Evolutionary conservation across 345 rosid species (phyloP), one percentile per base, ranked within the genome.

Genomic region (Erodium maritimum): DNA sequence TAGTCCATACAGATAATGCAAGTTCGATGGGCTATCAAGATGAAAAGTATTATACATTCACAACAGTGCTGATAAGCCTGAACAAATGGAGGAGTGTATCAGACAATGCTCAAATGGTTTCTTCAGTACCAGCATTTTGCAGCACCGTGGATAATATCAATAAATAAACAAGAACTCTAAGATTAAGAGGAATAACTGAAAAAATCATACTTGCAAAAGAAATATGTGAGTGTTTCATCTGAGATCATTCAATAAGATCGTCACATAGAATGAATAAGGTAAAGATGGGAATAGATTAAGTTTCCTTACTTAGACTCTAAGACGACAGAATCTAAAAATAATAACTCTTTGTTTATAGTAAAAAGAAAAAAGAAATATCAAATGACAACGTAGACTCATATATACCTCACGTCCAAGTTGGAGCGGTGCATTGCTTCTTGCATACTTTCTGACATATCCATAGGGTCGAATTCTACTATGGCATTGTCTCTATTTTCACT

Each of bases 361-460:
- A 20, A 20, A 24, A 52, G 18, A 11, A 19, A 50, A 56, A 19
- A 62, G 21, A 50, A 46, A 57, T n/a, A 62, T 23, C 52, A 69
- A 57, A 51, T 52, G 57, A 56, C 51, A 61, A 61, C 37, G 72
- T 72, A 62, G 61, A 72, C 67, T 63, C 67, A 63, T 25, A 57
- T 67, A 73, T 71, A 93, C 99, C 95, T 93, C 78, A 86, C 73
- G 73, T 93, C 99, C 82, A 93, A 71, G 73, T 79, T 89, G 21
- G 99, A 93, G 54, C 94, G 94, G 60, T 83, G 88, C 96, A 93
- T 80, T 14, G 99, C 99, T 68, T 89, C 95, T 78, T 87, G 99
- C 90, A 93, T 89, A 69, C 96, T 81, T 67, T 89, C 96, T 53
- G 99, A 83, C 95, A 93, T 87, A 69, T 93, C 96, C 95, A 93